Conservation (phyloP, 768 basidiomycete species). For the Pisolithus microcarpus region DNA sequence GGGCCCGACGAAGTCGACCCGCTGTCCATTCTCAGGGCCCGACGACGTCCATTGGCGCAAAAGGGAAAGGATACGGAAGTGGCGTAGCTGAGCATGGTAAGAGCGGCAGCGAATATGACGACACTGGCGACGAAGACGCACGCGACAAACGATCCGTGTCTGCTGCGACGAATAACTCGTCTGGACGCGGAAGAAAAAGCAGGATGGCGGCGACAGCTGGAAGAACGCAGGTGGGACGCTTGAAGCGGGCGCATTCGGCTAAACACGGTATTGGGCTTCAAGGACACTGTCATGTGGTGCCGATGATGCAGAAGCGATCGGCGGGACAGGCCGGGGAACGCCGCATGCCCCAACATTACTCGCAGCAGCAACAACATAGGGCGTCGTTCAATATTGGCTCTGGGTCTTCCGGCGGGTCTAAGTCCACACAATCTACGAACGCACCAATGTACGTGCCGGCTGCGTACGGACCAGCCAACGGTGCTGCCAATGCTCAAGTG, state of each 20-base stretch:
- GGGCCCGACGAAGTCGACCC: background rate
- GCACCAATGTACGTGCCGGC: slow-evolving; percentile 2
- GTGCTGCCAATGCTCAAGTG: slow-evolving; percentile 3
- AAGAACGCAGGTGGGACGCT: slow-evolving; percentile 17
- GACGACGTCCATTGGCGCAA: slow-evolving; percentile 23
- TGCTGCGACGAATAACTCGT: slow-evolving; percentile 13
- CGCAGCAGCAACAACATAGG: slow-evolving; percentile 18
- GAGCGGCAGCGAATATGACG: slow-evolving; percentile 10
- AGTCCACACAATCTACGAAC: slow-evolving; percentile 17
- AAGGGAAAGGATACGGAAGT: slow-evolving; percentile 4
- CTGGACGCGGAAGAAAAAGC: slow-evolving; percentile 14
- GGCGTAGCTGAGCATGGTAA: background rate
- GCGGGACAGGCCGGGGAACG: slow-evolving; percentile 14
- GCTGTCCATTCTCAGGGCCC: slow-evolving; percentile 18
- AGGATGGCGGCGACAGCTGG: slow-evolving; percentile 18
- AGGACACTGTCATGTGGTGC: slow-evolving; percentile 8
- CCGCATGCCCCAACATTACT: slow-evolving; percentile 10
- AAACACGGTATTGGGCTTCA: slow-evolving; percentile 8
- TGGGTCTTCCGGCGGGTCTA: slow-evolving; percentile 45
- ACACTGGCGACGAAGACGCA: slow-evolving; percentile 8
- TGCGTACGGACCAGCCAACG: slow-evolving; percentile 5
- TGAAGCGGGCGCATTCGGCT: slow-evolving; percentile 21
- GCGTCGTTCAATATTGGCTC: slow-evolving; percentile 55
- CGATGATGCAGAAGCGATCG: slow-evolving; percentile 22
- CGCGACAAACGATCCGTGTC: slow-evolving; percentile 11